Conservation (phyloP, 2,329 filamentous ascomycete genomes). For the Amauroascus niger region DNA sequence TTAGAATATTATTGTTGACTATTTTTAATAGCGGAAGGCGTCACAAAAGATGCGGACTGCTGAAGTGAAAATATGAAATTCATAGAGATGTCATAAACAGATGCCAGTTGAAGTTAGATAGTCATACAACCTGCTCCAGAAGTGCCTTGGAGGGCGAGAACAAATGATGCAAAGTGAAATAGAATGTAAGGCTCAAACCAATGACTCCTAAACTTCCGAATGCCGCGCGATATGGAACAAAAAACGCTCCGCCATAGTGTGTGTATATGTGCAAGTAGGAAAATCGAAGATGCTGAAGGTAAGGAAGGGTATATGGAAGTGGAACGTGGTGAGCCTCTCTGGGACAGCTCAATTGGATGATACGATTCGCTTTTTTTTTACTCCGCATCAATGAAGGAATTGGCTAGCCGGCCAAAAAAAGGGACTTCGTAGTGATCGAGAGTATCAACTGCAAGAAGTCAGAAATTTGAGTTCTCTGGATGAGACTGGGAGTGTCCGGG, state of each 20-base stretch:
- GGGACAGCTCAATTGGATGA: not conserved
- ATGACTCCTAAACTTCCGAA: not conserved
- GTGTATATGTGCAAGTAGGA: not conserved
- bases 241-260: not conserved
- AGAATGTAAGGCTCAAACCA: not conserved
- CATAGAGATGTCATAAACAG: too few species aligned
- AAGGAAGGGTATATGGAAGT: not conserved
- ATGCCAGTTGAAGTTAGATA: too few species aligned
- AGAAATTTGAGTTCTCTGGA: not conserved
- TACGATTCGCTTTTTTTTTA: constrained; percentile 29
- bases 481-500: constrained; percentile 15
- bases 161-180: not conserved
- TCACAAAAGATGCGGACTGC: too few species aligned
- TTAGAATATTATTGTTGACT: too few species aligned
- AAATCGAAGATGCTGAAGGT: not conserved
- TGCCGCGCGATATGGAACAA: too few species aligned
- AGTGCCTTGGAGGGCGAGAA: not conserved
- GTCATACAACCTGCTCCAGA: not conserved
- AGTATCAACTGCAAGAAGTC: constrained; percentile 46
- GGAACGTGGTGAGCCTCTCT: not conserved
- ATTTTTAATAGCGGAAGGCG: too few species aligned
- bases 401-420: constrained; percentile 74
- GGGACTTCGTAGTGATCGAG: constrained; percentile 71
- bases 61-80: too few species aligned
- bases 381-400: constrained; percentile 84